These are phyloP conservation scores for Jimgerdemannia flammicorona DNA, from an alignment of 192 early-diverging fungal species.

Conservation along the genomic window DNA sequence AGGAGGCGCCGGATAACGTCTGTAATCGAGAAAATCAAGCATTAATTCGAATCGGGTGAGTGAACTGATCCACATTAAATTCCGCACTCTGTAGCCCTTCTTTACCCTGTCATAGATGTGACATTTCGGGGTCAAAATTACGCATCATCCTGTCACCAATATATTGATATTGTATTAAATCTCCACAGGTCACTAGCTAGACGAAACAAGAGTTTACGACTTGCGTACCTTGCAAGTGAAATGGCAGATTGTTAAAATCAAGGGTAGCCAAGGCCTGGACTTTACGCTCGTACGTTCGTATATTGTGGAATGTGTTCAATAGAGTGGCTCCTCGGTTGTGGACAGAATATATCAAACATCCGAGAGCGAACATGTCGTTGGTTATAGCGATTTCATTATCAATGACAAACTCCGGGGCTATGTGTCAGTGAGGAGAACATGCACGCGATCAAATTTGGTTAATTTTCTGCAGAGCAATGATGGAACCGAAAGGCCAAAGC, in stretches of 20 bases:
- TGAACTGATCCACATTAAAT: no score
- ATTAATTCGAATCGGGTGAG: no score
- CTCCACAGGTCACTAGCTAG: no score
- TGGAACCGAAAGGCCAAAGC: not conserved
- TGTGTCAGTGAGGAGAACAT: not conserved
- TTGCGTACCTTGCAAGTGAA: constrained; percentile 42
- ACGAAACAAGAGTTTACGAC: no score
- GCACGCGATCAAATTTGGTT: not conserved
- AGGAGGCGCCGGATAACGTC: constrained; percentile 53
- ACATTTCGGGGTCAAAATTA: not conserved
- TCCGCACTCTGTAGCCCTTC: no score
- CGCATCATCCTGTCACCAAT: not conserved
- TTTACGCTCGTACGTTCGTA: constrained; percentile 58
- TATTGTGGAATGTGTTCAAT: constrained; percentile 58
- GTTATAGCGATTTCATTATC: constrained; percentile 48
- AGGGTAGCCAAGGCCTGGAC: constrained; percentile 39
- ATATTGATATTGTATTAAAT: no score
- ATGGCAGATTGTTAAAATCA: constrained; percentile 44
- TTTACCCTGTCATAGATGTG: not conserved
- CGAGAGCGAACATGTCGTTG: constrained; percentile 78
- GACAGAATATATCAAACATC: constrained; percentile 69
- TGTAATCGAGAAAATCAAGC: not conserved
- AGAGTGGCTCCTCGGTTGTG: constrained; percentile 65
- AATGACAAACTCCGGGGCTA: constrained; percentile 69
- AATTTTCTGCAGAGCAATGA: not conserved